A percentile compares a stretch with the other conserved stretches of the same genome.
These are phyloP conservation scores for Blastomyces gilchristii DNA, from an alignment of 2,329 filamentous ascomycete species.

Conservation along the genomic window DNA sequence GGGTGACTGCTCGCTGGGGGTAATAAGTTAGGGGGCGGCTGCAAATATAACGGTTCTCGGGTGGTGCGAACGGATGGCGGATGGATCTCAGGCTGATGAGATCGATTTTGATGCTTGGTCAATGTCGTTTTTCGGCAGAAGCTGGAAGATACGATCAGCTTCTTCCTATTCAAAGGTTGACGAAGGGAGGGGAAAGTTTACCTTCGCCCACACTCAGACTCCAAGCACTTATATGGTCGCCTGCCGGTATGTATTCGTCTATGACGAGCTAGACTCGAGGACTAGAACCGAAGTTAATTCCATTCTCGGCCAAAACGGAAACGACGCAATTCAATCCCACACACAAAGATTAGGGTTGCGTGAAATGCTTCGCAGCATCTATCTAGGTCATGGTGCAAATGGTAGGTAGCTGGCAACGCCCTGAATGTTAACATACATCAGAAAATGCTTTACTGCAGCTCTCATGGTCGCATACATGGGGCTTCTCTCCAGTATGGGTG, in stretches of 20 bases:
- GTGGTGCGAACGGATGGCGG: constrained; percentile 8
- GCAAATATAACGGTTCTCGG: constrained; percentile 12
- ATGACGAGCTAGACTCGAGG: constrained; percentile 19
- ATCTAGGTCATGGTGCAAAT: not conserved
- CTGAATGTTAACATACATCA: constrained; percentile 26
- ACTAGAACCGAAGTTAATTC: constrained; percentile 14
- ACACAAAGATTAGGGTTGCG: not conserved
- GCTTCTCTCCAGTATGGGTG: constrained; percentile 38
- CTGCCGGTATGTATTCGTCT: constrained; percentile 19
- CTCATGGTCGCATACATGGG: constrained; percentile 34
- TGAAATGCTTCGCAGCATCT: not conserved
- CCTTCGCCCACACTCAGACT: constrained; percentile 18
- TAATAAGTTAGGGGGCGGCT: constrained; percentile 7
- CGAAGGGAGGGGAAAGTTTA: constrained; percentile 5
- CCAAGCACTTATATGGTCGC: constrained; percentile 17
- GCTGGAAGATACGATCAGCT: constrained; percentile 10
- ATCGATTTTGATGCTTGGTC: constrained; percentile 18
- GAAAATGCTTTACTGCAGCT: constrained; percentile 37
- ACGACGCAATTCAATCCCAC: not conserved
- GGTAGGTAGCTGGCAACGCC: constrained; percentile 1
- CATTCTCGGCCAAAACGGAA: not conserved
- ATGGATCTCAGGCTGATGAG: constrained; percentile 15
- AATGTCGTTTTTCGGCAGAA: constrained; percentile 19
- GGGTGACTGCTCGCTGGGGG: not conserved
- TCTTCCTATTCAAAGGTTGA: not conserved